Evolutionary conservation across 345 rosid species (phyloP).

Genomic region (Salix koriyanagi): DNA sequence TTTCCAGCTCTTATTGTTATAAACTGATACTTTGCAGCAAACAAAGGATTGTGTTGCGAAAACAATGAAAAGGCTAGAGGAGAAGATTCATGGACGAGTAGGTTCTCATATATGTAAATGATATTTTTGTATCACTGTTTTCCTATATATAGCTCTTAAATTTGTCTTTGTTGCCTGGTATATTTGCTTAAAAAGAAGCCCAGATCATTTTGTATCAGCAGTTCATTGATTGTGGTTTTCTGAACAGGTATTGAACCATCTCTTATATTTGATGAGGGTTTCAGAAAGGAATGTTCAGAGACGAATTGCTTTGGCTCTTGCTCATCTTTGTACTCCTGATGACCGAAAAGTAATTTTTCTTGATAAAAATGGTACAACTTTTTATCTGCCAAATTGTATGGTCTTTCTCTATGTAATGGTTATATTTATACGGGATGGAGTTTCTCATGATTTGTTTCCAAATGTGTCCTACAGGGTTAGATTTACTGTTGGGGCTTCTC

Average conservation of each 20-base stretch:
- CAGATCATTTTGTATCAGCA: background rate
- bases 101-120: constrained; percentile 19
- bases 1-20: background rate
- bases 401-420: background rate
- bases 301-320: constrained; percentile 59
- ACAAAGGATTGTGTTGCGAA: constrained; percentile 67
- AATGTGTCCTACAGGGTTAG: constrained; percentile 40
- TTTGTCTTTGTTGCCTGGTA: background rate
- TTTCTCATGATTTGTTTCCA: constrained; percentile 7
- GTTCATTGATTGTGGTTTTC: constrained; percentile 6
- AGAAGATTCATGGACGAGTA: constrained; percentile 59
- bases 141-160: background rate
- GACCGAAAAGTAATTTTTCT: constrained; percentile 53
- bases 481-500: constrained; percentile 51
- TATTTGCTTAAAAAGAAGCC: background rate
- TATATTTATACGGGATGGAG: background rate
- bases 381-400: background rate
- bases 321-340: constrained; percentile 62
- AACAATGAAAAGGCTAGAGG: constrained; percentile 66
- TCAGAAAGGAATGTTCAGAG: constrained; percentile 46
- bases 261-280: constrained; percentile 51
- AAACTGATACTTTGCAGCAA: constrained; percentile 36
- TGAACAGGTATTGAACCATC: constrained; percentile 48
- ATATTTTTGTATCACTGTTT: background rate
- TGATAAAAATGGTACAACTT: constrained; percentile 51